Evolutionary conservation across 2,329 filamentous ascomycete species (phyloP).

Genomic region (Botryotinia globosa): DNA sequence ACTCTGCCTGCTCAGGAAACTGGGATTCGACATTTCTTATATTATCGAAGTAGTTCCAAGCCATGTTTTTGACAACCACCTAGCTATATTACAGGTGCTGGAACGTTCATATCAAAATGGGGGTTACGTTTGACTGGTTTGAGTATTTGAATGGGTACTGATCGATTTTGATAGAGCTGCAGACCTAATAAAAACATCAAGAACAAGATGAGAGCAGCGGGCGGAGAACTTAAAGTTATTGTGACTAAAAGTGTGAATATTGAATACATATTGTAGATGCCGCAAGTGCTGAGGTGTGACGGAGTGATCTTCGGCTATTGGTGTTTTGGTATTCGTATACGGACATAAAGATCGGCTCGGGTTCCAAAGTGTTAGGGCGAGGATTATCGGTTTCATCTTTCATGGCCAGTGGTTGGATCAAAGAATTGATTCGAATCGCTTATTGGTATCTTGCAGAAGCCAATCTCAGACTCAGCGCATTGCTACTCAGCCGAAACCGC

Average conservation of each 20-base stretch:
- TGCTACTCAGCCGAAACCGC: not conserved
- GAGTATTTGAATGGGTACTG: not conserved
- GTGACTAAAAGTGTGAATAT: not conserved
- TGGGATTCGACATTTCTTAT: not conserved
- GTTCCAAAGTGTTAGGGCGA: not conserved
- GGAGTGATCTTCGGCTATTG: not conserved
- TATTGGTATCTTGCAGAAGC: conserved; percentile 5
- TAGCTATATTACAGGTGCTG: not conserved
- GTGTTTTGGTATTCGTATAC: not conserved
- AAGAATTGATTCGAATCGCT: not conserved
- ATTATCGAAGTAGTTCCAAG: not conserved
- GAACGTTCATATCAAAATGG: not conserved
- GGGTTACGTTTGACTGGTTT: too few species aligned
- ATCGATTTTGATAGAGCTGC: not conserved
- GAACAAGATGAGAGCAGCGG: not conserved
- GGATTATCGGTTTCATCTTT: not conserved
- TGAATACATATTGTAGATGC: not conserved
- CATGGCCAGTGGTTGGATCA: not conserved
- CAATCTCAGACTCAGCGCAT: not conserved
- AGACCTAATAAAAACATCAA: not conserved
- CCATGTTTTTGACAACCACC: not conserved
- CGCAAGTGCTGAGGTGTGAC: not conserved
- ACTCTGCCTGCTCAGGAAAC: not conserved
- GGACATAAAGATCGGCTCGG: conserved; percentile 1
- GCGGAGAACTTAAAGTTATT: not conserved